Conservation (phyloP, 2,329 filamentous ascomycete species). For the Aspergillus sp. region DNA sequence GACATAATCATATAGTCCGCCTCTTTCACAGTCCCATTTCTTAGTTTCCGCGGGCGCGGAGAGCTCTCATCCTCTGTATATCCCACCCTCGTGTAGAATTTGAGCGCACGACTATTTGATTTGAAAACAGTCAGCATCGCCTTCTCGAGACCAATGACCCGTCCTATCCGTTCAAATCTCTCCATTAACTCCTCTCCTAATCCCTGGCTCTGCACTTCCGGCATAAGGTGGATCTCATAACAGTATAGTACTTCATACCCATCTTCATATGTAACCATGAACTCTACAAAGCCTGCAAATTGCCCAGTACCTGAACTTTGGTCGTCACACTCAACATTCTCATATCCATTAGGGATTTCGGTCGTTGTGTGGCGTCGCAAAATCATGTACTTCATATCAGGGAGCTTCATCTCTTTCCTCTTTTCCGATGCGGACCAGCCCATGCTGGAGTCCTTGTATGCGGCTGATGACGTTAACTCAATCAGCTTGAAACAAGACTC, state of each 20-base stretch:
- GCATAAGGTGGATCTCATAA: constrained; percentile 61
- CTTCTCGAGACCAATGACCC: constrained; percentile 51
- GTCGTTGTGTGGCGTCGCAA: constrained; percentile 29
- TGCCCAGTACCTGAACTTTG: neutral
- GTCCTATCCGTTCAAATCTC: constrained; percentile 50
- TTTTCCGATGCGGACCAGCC: constrained; percentile 59
- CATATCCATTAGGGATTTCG: neutral
- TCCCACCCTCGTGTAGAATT: constrained; percentile 53
- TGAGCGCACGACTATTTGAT: constrained; percentile 48
- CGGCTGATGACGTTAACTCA: constrained; percentile 52
- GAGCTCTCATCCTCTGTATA: constrained; percentile 55
- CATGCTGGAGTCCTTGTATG: constrained; percentile 52
- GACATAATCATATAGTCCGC: constrained; percentile 56
- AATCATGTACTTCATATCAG: constrained; percentile 60
- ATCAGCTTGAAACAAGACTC: constrained; percentile 56
- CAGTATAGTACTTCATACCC: constrained; percentile 59
- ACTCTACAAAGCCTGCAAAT: constrained; percentile 50
- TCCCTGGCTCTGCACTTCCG: constrained; percentile 47
- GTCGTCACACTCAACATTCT: neutral
- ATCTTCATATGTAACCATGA: constrained; percentile 59
- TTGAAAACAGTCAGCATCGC: constrained; percentile 62
- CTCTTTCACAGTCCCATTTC: constrained; percentile 51
- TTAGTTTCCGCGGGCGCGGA: constrained; percentile 49
- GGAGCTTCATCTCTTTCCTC: constrained; percentile 57
- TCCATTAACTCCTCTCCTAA: constrained; percentile 53